Evolutionary conservation across 2,329 filamentous ascomycete genomes (phyloP).

Genomic region (Sphaerostilbella broomeana): DNA sequence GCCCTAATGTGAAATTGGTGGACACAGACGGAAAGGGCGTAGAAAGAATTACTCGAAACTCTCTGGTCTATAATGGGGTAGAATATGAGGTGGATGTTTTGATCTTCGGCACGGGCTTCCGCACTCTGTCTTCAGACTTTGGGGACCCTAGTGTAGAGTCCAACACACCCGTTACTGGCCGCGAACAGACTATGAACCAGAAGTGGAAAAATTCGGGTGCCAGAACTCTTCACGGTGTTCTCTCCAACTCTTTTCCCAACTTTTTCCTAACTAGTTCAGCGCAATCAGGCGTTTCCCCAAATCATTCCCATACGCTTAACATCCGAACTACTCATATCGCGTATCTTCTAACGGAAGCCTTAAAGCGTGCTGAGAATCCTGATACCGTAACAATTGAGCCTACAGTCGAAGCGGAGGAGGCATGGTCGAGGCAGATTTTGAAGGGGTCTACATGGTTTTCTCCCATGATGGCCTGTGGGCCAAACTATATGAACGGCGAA

Average conservation of each 20-base stretch:
- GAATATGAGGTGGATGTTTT: conserved; percentile 40
- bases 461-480: conserved; percentile 43
- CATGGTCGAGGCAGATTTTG: conserved; percentile 37
- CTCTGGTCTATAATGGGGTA: conserved; percentile 40
- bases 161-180: conserved; percentile 32
- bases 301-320: conserved; percentile 33
- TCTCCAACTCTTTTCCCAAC: conserved; percentile 47
- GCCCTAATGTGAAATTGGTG: conserved; percentile 49
- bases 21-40: conserved; percentile 52
- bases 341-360: conserved; percentile 27
- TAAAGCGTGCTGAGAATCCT: conserved; percentile 14
- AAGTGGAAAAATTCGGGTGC: conserved; percentile 38
- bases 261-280: conserved; percentile 40
- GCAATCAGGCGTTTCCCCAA: conserved; percentile 36
- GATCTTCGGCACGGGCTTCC: conserved; percentile 32
- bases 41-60: conserved; percentile 36
- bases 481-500: conserved; percentile 46
- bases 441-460: conserved; percentile 33
- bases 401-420: conserved; percentile 38
- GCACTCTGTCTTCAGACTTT: conserved; percentile 26
- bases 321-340: conserved; percentile 35
- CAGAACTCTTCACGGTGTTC: conserved; percentile 46
- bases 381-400: conserved; percentile 34
- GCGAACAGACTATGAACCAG: conserved; percentile 38
- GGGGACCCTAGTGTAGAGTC: conserved; percentile 18